These are phyloP conservation scores for Filobasidium uniguttulatum DNA, from an alignment of 1,284 basidiomycete species.

Conservation along the genomic window DNA sequence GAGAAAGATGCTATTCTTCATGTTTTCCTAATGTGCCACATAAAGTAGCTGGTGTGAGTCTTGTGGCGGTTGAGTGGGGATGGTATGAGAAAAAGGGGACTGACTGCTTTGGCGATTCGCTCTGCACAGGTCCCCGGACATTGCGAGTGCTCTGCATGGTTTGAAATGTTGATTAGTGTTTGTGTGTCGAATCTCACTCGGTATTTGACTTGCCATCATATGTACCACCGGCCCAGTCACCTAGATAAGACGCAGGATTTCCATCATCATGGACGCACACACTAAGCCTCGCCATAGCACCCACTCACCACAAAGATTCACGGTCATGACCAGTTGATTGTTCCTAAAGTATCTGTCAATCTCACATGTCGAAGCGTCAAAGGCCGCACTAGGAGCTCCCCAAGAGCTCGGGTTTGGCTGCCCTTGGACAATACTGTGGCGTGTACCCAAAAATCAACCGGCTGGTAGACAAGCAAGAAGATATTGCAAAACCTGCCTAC, in stretches of 20 bases:
- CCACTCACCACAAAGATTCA: slow-evolving; percentile 36
- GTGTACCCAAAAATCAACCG: no score
- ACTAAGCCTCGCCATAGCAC: neutral
- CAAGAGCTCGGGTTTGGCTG: slow-evolving; percentile 51
- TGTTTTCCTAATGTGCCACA: slow-evolving; percentile 20
- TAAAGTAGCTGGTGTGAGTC: neutral
- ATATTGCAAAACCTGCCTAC: slow-evolving; percentile 5
- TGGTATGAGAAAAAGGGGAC: neutral
- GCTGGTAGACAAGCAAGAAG: neutral
- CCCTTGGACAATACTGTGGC: slow-evolving; percentile 41
- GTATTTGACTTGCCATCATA: slow-evolving; percentile 36
- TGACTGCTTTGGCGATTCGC: slow-evolving; percentile 47
- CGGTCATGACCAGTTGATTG: slow-evolving; percentile 57
- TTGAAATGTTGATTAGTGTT: no score
- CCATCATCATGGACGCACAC: slow-evolving; percentile 1
- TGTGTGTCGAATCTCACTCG: neutral
- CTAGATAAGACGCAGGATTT: slow-evolving; percentile 42
- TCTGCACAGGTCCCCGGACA: slow-evolving; percentile 58
- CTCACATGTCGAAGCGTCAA: slow-evolving; percentile 49
- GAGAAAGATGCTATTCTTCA: slow-evolving; percentile 32
- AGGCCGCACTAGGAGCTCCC: slow-evolving; percentile 48
- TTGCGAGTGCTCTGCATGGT: slow-evolving; percentile 37
- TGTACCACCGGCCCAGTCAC: slow-evolving; percentile 51
- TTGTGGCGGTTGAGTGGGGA: neutral
- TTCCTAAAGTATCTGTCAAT: slow-evolving; percentile 53